These are phyloP conservation scores for Rubia tinctorum DNA, from an alignment of 305 asterid genomes.

Conservation along the genomic window DNA sequence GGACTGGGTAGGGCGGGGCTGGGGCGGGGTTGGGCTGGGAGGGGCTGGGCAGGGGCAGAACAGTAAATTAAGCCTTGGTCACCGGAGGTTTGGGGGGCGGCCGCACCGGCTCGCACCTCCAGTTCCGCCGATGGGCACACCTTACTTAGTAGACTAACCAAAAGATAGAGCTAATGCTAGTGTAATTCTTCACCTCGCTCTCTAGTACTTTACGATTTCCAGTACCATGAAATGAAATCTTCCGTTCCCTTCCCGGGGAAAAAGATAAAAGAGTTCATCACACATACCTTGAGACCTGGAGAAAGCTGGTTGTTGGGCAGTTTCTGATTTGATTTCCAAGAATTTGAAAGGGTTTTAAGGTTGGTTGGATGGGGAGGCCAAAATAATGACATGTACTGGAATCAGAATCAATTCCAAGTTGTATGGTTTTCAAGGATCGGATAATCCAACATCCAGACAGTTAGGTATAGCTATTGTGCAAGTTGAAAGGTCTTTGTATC, in stretches of 20 bases:
- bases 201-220: background rate
- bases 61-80: too few species aligned
- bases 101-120: too few species aligned
- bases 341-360: background rate
- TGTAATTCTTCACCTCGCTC: too few species aligned
- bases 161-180: background rate
- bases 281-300: background rate
- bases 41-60: too few species aligned
- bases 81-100: too few species aligned
- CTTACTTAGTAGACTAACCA: background rate
- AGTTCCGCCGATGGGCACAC: too few species aligned
- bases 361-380: background rate
- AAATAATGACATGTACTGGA: background rate
- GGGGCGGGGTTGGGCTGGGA: too few species aligned
- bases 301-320: background rate
- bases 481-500: conserved; percentile 3
- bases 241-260: background rate
- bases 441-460: conserved; percentile 9
- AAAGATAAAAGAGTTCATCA: background rate
- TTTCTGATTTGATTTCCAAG: background rate
- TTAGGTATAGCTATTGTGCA: conserved; percentile 3
- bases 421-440: conserved; percentile 6
- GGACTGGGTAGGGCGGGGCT: too few species aligned
- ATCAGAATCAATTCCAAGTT: conserved; percentile 23
- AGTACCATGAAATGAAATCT: background rate